These are phyloP conservation scores for Talaromyces atroroseus DNA, from an alignment of 2,329 filamentous ascomycete species.

Conservation along the genomic window DNA sequence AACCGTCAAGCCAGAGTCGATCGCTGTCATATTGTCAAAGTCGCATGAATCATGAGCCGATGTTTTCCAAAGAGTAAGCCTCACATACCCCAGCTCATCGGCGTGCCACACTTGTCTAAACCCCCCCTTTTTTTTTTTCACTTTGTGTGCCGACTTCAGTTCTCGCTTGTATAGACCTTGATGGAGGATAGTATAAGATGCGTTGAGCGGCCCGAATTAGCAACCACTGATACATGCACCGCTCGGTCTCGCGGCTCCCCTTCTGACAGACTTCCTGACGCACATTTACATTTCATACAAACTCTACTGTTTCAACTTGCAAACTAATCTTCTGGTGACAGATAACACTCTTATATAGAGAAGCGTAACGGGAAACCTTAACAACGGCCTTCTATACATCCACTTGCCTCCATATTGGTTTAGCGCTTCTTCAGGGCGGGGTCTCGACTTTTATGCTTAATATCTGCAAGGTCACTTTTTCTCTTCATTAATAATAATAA, in stretches of 20 bases:
- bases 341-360: not conserved
- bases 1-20: slow-evolving; percentile 1
- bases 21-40: slow-evolving; percentile 1
- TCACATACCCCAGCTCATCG: not conserved
- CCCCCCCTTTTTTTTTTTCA: slow-evolving; percentile 1
- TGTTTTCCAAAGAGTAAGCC: not conserved
- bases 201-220: not conserved
- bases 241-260: slow-evolving; percentile 1
- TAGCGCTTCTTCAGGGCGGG: slow-evolving; percentile 15
- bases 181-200: slow-evolving; percentile 1
- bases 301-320: not conserved
- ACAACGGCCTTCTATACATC: slow-evolving; percentile 5
- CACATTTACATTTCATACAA: slow-evolving; percentile 2
- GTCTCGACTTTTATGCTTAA: slow-evolving; percentile 14
- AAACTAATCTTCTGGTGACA: not conserved
- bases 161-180: not conserved
- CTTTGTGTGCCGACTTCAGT: not conserved
- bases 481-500: slow-evolving; percentile 9
- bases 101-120: not conserved
- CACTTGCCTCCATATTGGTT: slow-evolving; percentile 6
- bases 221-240: slow-evolving; percentile 1
- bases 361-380: slow-evolving; percentile 7
- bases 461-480: slow-evolving; percentile 13
- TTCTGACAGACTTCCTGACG: not conserved
- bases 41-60: slow-evolving; percentile 1